Evolutionary conservation across 345 rosid species (phyloP).

Genomic region (Litchi chinensis): DNA sequence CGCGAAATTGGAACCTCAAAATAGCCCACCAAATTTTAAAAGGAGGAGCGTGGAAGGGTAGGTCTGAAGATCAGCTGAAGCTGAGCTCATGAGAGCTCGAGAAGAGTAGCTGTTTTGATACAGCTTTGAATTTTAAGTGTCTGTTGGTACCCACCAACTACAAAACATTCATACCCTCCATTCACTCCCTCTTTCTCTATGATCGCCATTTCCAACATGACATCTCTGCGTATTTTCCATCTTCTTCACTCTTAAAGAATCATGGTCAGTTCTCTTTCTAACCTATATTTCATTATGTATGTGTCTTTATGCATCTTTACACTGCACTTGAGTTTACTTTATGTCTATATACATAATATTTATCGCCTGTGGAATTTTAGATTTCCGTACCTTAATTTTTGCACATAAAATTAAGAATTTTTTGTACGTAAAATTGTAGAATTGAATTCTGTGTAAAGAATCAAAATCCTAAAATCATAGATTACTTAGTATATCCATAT

Average conservation of each 20-base stretch:
- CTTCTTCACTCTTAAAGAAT: not conserved
- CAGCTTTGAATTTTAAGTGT: not conserved
- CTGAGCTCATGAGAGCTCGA: not conserved
- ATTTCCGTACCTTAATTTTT: not conserved
- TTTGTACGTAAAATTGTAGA: not conserved
- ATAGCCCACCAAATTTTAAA: not conserved
- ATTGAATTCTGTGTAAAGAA: not conserved
- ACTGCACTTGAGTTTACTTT: not conserved
- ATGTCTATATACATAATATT: no score
- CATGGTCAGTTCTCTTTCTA: conserved; percentile 19
- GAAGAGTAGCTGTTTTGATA: conserved; percentile 15
- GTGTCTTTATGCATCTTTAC: no score
- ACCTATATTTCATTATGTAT: no score
- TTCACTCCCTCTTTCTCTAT: not conserved
- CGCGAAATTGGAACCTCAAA: no score
- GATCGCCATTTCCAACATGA: not conserved
- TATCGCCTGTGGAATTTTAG: not conserved
- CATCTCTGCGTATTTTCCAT: not conserved
- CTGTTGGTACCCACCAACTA: not conserved
- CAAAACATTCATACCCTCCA: not conserved
- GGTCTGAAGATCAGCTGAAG: conserved; percentile 32
- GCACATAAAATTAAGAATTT: not conserved
- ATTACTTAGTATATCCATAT: not conserved
- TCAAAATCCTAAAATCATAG: not conserved
- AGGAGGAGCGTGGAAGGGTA: conserved; percentile 13